These are phyloP conservation scores for Tripidium arundinaceum DNA, from an alignment of 202 grass and related monocot genomes.

Conservation along the genomic window DNA sequence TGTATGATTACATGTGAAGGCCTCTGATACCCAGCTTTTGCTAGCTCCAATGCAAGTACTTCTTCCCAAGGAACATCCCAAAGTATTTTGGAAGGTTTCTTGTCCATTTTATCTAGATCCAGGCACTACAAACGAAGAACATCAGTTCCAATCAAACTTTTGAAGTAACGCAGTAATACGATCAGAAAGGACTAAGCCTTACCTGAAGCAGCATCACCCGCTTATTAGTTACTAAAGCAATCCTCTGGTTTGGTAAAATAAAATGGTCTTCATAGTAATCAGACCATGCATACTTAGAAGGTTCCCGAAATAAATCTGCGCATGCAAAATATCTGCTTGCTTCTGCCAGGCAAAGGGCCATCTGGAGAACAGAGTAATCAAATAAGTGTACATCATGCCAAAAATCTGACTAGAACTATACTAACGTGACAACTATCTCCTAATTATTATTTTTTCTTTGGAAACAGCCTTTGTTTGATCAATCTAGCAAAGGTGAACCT, in stretches of 20 bases:
- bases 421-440: background rate
- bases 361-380: constrained; percentile 49
- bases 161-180: constrained; percentile 9
- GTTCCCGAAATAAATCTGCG: constrained; percentile 95
- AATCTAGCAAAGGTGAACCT: constrained; percentile 6
- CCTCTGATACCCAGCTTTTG: constrained; percentile 71
- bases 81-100: constrained; percentile 86
- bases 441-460: background rate
- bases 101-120: constrained; percentile 92
- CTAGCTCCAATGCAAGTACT: constrained; percentile 84
- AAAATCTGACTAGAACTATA: background rate
- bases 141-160: constrained; percentile 9
- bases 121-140: constrained; percentile 52
- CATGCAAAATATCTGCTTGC: constrained; percentile 91
- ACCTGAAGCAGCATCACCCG: constrained; percentile 95
- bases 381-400: constrained; percentile 19
- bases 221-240: constrained; percentile 84
- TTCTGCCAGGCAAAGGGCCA: constrained; percentile 96
- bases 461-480: constrained; percentile 3
- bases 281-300: constrained; percentile 98
- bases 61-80: constrained; percentile 97
- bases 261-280: constrained; percentile 97
- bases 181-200: constrained; percentile 29
- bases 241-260: constrained; percentile 68
- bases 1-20: constrained; percentile 94